These are phyloP conservation scores for Coemansia sp. DNA, from an alignment of 192 early-diverging fungal species.

Conservation along the genomic window DNA sequence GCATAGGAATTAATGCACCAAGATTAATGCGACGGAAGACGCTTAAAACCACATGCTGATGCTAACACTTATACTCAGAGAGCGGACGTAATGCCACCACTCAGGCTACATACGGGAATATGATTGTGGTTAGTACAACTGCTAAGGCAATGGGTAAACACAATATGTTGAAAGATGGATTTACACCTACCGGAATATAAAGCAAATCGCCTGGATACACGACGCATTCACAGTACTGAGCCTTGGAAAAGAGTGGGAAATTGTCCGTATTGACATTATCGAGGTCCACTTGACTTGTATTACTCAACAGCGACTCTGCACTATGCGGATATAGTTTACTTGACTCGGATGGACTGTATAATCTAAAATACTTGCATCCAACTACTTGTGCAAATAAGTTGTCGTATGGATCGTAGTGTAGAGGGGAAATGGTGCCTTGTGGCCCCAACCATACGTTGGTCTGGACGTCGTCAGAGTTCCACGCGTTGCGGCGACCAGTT, in stretches of 20 bases:
- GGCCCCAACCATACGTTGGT: slow-evolving; percentile 81
- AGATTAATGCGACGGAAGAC: no score
- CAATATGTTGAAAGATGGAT: background rate
- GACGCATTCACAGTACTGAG: slow-evolving; percentile 65
- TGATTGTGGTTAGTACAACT: slow-evolving; percentile 1
- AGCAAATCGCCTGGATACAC: slow-evolving; percentile 76
- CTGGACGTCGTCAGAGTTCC: slow-evolving; percentile 38
- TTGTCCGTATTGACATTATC: slow-evolving; percentile 55
- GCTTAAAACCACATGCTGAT: slow-evolving; percentile 87
- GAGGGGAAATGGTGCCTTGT: slow-evolving; percentile 71
- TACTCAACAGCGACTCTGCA: slow-evolving; percentile 54
- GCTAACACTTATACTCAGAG: slow-evolving; percentile 72
- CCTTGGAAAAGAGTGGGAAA: slow-evolving; percentile 59
- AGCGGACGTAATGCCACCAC: slow-evolving; percentile 91
- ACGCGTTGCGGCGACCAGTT: slow-evolving; percentile 15
- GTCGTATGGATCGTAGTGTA: slow-evolving; percentile 79
- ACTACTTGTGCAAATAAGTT: slow-evolving; percentile 85
- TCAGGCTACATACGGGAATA: slow-evolving; percentile 52
- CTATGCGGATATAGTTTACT: slow-evolving; percentile 62
- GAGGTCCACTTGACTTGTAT: slow-evolving; percentile 78
- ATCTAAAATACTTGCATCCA: slow-evolving; percentile 73
- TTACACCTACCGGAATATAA: slow-evolving; percentile 74
- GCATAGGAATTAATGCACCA: no score
- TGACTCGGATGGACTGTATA: slow-evolving; percentile 66
- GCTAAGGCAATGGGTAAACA: background rate